Percentiles rank a stretch among this genome's conserved stretches.
phyloP scores from a whole-genome alignment of 2,329 filamentous ascomycete genomes.

The Xylaria polymorpha region DNA sequence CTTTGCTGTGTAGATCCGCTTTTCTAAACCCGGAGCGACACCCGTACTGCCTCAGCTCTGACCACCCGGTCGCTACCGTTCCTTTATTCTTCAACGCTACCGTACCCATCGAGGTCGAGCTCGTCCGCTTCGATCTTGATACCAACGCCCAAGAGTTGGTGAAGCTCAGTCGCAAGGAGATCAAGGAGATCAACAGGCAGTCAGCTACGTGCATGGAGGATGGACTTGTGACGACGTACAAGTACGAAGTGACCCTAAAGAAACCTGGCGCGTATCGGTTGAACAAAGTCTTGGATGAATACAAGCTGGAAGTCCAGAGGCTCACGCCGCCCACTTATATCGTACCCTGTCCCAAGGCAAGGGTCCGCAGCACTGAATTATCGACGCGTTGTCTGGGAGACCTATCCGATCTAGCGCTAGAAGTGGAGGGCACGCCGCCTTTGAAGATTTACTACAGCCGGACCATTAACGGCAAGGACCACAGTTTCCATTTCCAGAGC shows the following conservation, averaged over 20 bases:
- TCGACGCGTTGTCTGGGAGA: constrained; percentile 84
- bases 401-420: constrained; percentile 83
- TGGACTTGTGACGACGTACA: constrained; percentile 68
- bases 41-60: constrained; percentile 82
- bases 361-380: constrained; percentile 72
- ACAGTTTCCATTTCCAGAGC: constrained; percentile 90
- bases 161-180: constrained; percentile 76
- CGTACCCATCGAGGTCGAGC: constrained; percentile 85
- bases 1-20: constrained; percentile 70
- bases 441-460: constrained; percentile 93
- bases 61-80: constrained; percentile 70
- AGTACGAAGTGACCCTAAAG: constrained; percentile 79
- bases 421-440: constrained; percentile 89
- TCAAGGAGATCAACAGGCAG: constrained; percentile 78
- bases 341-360: constrained; percentile 84
- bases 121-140: constrained; percentile 87
- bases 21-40: constrained; percentile 83
- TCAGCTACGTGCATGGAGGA: constrained; percentile 74
- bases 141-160: constrained; percentile 84
- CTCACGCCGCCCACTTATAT: constrained; percentile 82
- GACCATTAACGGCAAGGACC: constrained; percentile 83
- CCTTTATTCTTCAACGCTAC: constrained; percentile 96
- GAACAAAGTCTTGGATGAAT: constrained; percentile 87
- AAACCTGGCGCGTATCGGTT: constrained; percentile 90
- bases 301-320: constrained; percentile 90